Evolutionary conservation across 1,284 basidiomycete species (phyloP), one percentile per base, ranked within the genome.

Genomic region (Cryptococcus hybrid): DNA sequence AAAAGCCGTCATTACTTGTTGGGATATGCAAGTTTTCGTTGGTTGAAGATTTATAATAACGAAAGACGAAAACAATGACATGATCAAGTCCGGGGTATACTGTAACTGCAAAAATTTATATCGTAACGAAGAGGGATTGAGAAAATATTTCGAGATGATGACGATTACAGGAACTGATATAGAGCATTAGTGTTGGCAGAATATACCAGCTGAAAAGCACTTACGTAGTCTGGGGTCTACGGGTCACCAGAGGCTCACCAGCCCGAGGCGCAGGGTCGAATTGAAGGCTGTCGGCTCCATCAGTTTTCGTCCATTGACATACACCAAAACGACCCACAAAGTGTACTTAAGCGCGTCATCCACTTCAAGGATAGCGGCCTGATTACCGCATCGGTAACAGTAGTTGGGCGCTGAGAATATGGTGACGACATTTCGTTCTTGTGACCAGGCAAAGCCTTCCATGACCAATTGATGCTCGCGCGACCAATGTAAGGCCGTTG

Each of bases 361-460:
- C 79, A 99, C 97, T 81, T 99, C 95, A 88, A 99, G 96, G 78
- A 99, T 99, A 51, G 96, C 96, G 50, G 95, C 95, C 77, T 99
- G 96, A 80, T 99, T 99, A 56, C 95, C 95, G 78, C 96, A 99
- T 76, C 96, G 85, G 83, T 99, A 99, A 81, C 96, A 99, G 81
- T 96, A 96, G 81, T 97, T 97, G 50, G 95, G 95, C 68, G 95
- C 95, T 64, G 94, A 97, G 82, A 98, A 99, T 76, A 99, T 98
- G 48, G 95, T 99, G 64, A 99, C 95, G n/a, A 99, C 96, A 75
- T 99, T 99, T 76, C 93, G 86, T 80, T 99, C 95, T 80, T 98
- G 95, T 62, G 93, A 93, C 94, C 95, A 98, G 76, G 74, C 78
- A 70, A 78, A 84, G 85, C 94, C 94, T 81, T 98, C 95, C 95